These are phyloP conservation scores for Eleusine indica DNA, from an alignment of 176 grass and related monocot species.

Conservation along the genomic window DNA sequence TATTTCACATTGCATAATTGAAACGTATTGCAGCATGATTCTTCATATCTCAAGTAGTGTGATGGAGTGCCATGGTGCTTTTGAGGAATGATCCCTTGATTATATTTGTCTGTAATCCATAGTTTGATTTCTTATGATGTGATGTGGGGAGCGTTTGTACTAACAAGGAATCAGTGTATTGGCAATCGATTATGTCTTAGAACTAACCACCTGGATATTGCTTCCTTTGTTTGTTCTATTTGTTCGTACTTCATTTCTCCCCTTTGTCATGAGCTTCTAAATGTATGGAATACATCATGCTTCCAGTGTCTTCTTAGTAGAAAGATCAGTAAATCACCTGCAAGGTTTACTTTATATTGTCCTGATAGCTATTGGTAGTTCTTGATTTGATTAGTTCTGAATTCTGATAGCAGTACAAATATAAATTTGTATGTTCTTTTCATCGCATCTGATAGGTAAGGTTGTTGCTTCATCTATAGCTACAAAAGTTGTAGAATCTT, in stretches of 20 bases:
- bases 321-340: slow-evolving; percentile 32
- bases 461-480: slow-evolving; percentile 13
- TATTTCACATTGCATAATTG: too few species aligned
- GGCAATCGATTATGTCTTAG: slow-evolving; percentile 35
- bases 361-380: too few species aligned
- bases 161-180: slow-evolving; percentile 36
- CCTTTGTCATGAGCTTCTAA: slow-evolving; percentile 28
- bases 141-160: slow-evolving; percentile 40
- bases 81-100: too few species aligned
- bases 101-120: too few species aligned
- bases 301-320: slow-evolving; percentile 38
- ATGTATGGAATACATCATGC: slow-evolving; percentile 24
- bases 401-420: too few species aligned
- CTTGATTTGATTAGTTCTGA: too few species aligned
- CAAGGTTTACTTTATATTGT: too few species aligned
- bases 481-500: slow-evolving; percentile 17
- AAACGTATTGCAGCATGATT: too few species aligned
- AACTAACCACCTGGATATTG: slow-evolving; percentile 54
- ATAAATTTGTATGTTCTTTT: background rate
- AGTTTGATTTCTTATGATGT: slow-evolving; percentile 28
- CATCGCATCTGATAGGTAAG: background rate
- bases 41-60: too few species aligned
- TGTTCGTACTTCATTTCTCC: slow-evolving; percentile 14
- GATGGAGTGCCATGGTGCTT: too few species aligned
- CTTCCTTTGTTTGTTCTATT: slow-evolving; percentile 32